These are phyloP conservation scores for Wallacemonas collosoma DNA, from an alignment of 208 protist genomes.

Conservation along the genomic window DNA sequence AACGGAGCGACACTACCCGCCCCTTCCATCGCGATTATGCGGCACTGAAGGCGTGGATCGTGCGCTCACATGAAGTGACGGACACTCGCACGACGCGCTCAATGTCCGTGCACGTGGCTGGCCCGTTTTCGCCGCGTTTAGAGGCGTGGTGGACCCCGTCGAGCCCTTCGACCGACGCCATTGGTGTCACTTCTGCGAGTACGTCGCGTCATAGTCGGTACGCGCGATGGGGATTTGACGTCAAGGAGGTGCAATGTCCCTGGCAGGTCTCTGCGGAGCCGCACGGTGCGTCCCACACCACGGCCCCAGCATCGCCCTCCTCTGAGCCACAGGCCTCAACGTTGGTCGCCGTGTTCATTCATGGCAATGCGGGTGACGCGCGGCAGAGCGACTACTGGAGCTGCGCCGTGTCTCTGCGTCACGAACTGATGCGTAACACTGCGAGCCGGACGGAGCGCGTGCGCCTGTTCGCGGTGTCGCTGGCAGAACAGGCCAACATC, in stretches of 20 bases:
- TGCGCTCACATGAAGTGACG: background rate
- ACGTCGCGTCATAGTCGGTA: background rate
- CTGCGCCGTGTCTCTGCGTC: slow-evolving; percentile 22
- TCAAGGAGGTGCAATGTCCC: slow-evolving; percentile 6
- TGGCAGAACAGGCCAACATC: slow-evolving; percentile 48
- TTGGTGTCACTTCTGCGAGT: background rate
- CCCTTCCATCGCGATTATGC: slow-evolving; percentile 4
- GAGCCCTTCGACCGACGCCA: background rate
- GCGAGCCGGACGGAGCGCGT: background rate
- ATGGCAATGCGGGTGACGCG: slow-evolving; percentile 51
- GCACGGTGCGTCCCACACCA: too few species aligned
- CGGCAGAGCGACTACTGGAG: slow-evolving; percentile 33
- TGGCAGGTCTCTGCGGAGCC: background rate
- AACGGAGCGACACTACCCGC: background rate
- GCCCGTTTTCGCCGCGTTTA: background rate
- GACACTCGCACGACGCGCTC: background rate
- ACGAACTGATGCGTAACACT: background rate
- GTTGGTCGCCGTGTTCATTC: slow-evolving; percentile 42
- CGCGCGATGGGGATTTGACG: background rate
- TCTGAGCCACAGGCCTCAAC: background rate
- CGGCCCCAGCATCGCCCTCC: too few species aligned
- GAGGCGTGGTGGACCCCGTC: background rate
- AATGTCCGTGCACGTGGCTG: background rate
- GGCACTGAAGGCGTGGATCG: background rate
- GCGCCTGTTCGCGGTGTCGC: slow-evolving; percentile 40